phyloP scores from a whole-genome alignment of 2,329 filamentous ascomycete genomes.

The Fusarium torulosum region DNA sequence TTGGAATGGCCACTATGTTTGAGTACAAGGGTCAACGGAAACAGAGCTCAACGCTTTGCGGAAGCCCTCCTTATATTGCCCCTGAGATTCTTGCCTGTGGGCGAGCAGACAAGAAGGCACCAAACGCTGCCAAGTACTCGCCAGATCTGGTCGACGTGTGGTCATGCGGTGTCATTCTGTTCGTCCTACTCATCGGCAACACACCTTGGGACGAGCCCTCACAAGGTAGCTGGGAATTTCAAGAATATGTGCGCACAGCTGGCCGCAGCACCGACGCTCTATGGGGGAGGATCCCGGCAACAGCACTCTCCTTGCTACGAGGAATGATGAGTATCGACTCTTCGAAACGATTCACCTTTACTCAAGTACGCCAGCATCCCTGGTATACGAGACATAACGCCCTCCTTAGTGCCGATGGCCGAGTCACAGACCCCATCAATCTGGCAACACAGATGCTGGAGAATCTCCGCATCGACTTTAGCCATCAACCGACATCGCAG shows the following conservation, averaged over 20 bases:
- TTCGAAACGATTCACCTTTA: constrained; percentile 81
- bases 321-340: constrained; percentile 93
- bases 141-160: constrained; percentile 92
- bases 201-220: constrained; percentile 98
- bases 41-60: constrained; percentile 88
- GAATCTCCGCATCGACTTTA: constrained; percentile 89
- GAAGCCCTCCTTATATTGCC: constrained; percentile 96
- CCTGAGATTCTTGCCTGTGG: constrained; percentile 82
- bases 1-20: constrained; percentile 94
- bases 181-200: constrained; percentile 94
- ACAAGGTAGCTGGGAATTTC: constrained; percentile 86
- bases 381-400: constrained; percentile 92
- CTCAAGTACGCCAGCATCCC: constrained; percentile 88
- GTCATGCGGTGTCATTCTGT: constrained; percentile 98
- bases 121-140: constrained; percentile 71
- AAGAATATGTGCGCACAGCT: constrained; percentile 83
- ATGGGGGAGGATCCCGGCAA: constrained; percentile 81
- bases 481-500: constrained; percentile 70
- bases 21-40: constrained; percentile 88
- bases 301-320: constrained; percentile 83
- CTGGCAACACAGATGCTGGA: constrained; percentile 97
- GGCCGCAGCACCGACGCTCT: constrained; percentile 87
- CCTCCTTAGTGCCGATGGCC: constrained; percentile 80
- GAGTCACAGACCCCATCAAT: constrained; percentile 80
- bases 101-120: constrained; percentile 59